A percentile compares a stretch with the other conserved stretches of the same genome.
These are phyloP conservation scores for Cardamine resedifolia DNA, from an alignment of 345 rosid species.

Conservation along the genomic window DNA sequence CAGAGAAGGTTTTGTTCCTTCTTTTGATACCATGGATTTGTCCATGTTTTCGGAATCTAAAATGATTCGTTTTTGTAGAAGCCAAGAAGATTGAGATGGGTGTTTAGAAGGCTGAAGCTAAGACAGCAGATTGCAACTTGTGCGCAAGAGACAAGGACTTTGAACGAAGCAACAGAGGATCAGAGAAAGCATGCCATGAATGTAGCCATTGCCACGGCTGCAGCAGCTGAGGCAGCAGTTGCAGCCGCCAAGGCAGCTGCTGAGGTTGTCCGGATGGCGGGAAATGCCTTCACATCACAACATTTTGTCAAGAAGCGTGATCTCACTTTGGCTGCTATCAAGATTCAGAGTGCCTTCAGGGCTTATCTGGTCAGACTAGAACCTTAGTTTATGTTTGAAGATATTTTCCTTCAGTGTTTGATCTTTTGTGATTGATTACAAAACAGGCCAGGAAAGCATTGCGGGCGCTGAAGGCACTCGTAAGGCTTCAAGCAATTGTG, in stretches of 20 bases:
- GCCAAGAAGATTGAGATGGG: constrained; percentile 58
- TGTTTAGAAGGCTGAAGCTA: constrained; percentile 48
- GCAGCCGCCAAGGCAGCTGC: constrained; percentile 91
- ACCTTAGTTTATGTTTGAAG: constrained; percentile 10
- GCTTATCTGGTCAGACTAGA: constrained; percentile 64
- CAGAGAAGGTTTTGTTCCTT: constrained; percentile 52
- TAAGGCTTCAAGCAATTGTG: constrained; percentile 83
- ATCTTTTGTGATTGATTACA: constrained; percentile 21
- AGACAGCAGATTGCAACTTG: constrained; percentile 51
- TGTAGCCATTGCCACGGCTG: constrained; percentile 85
- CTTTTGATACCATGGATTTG: neutral
- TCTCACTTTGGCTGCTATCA: constrained; percentile 55
- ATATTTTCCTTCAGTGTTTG: constrained; percentile 16
- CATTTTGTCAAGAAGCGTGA: constrained; percentile 34
- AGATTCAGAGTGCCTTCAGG: constrained; percentile 76
- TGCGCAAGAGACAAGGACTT: constrained; percentile 39
- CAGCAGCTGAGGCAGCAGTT: constrained; percentile 89
- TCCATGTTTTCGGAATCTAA: neutral
- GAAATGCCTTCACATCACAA: constrained; percentile 43
- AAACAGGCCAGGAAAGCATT: constrained; percentile 90
- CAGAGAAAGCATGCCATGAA: constrained; percentile 76
- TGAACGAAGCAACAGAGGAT: constrained; percentile 61
- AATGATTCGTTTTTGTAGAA: constrained; percentile 34
- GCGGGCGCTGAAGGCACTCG: constrained; percentile 76
- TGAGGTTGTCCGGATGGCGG: constrained; percentile 74